These are phyloP conservation scores for Botryotinia calthae DNA, from an alignment of 2,329 filamentous ascomycete species.

Conservation along the genomic window DNA sequence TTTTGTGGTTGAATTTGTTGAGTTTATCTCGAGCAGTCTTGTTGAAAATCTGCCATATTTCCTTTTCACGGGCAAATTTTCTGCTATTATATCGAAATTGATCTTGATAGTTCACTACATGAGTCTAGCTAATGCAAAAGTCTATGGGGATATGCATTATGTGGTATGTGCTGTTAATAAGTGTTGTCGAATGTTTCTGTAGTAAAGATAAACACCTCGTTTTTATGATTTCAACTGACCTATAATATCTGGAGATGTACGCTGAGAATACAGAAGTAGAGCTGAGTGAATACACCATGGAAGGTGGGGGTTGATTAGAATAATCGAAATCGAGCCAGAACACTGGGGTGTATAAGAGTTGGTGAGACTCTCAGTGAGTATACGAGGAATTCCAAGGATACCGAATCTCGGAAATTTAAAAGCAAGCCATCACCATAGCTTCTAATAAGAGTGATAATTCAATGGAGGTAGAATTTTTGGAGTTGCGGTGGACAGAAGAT, in stretches of 20 bases:
- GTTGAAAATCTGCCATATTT: not conserved
- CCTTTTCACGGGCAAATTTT: not conserved
- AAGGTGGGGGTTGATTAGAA: not conserved
- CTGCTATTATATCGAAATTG: not conserved
- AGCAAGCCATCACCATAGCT: not conserved
- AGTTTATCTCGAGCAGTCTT: not conserved
- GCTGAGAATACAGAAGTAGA: not conserved
- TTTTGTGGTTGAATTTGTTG: not conserved
- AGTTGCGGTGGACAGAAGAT: not conserved
- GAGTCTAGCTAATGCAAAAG: not conserved
- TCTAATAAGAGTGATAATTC: not conserved
- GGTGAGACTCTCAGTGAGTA: not conserved
- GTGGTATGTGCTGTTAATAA: not conserved
- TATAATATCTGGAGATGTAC: not conserved
- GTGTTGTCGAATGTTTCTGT: not conserved
- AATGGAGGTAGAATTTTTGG: not conserved
- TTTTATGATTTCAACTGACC: not conserved
- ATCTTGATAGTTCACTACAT: not conserved
- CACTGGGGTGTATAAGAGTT: not conserved
- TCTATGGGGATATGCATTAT: not conserved
- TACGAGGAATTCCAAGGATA: not conserved
- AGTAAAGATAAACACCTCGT: not conserved
- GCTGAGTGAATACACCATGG: not conserved
- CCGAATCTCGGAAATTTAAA: accelerated
- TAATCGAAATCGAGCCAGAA: not conserved